Evolutionary conservation across 2,329 filamentous ascomycete species (phyloP), one percentile per base, ranked within the genome.

Genomic region (Aureobasidium subglaciale): DNA sequence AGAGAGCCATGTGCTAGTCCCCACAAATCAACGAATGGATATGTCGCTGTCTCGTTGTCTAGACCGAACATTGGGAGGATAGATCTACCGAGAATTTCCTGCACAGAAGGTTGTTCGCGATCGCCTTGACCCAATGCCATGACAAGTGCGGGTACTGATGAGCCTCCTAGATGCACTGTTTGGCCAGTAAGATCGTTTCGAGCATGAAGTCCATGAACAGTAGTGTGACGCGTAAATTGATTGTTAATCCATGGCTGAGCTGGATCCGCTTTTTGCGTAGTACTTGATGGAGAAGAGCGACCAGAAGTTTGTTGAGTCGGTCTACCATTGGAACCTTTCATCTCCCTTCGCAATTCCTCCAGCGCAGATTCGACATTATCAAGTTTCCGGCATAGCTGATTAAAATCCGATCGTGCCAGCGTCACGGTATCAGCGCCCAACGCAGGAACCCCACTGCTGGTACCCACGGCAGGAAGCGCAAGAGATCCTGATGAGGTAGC

Each of bases 11-110:
- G 80, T 2, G 79, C 80, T 5, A 82, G 60, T 1, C 75, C 82
- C 81, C 81, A 85, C 2, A 85, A 68, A 63, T 84, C 82, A 25
- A 85, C 80, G 62, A 85, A 85, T 6, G 82, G 82, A 63, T 85
- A 85, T 8, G 81, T 84, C 4, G 80, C 80, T 34, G 78, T 81
- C 62, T 84, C 81, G 61, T 85, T 84, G 63, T 84, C 82, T 30
- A 85, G 71, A 2, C 82, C 82, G 56, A 85, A 75, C 55, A 84
- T 79, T 0, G 82, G 81, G 20, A 85, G 67, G 60, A 85, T 81
- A 43, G 79, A 81, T 61, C 81, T 81, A 60, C 82, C 80, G 41
- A 84, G 67, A 11, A 84, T 68, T 46, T 82, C 78, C 59, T 81
- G 77, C 11, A 81, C 73, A 32, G 79, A 76, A 22, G 78, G 76